phyloP scores from a whole-genome alignment of 192 early-diverging fungal genomes.

The Hyaloraphidium curvatum region DNA sequence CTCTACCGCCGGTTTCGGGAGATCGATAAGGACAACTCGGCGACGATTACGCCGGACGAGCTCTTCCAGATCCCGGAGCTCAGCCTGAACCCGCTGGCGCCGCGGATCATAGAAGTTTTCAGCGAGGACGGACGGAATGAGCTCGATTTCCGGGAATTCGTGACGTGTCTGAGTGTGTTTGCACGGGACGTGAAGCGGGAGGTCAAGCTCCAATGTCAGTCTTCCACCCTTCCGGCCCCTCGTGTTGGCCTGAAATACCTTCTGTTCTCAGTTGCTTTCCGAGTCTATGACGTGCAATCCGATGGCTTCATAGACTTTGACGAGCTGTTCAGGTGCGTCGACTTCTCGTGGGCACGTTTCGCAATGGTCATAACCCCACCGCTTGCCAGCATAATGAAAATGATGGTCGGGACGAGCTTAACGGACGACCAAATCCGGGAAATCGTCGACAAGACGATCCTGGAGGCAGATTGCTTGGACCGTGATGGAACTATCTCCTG shows the following conservation, averaged over 20 bases:
- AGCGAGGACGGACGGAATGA: constrained; percentile 16
- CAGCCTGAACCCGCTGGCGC: constrained; percentile 25
- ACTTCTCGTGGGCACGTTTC: constrained; percentile 23
- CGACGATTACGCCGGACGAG: constrained; percentile 17
- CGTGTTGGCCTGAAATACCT: not conserved
- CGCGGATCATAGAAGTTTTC: constrained; percentile 20
- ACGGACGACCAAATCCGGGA: constrained; percentile 17
- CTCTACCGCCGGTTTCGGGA: constrained; percentile 23
- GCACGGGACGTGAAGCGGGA: constrained; percentile 17
- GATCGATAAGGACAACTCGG: constrained; percentile 24
- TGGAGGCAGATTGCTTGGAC: constrained; percentile 22
- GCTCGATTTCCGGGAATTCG: constrained; percentile 22
- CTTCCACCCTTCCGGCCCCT: not conserved
- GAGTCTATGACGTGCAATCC: constrained; percentile 26
- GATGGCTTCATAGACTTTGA: constrained; percentile 20
- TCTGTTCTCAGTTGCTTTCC: constrained; percentile 23
- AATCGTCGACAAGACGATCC: constrained; percentile 23
- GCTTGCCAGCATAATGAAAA: constrained; percentile 5
- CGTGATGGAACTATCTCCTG: constrained; percentile 24
- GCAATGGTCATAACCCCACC: no score
- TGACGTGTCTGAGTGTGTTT: constrained; percentile 14
- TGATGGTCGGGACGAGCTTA: not conserved
- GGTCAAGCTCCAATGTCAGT: constrained; percentile 22
- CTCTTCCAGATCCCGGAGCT: constrained; percentile 22
- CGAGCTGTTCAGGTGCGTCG: constrained; percentile 21